Base-by-base conservation (phyloP, 73 alveolate species). In the Blepharisma japonicum region DNA sequence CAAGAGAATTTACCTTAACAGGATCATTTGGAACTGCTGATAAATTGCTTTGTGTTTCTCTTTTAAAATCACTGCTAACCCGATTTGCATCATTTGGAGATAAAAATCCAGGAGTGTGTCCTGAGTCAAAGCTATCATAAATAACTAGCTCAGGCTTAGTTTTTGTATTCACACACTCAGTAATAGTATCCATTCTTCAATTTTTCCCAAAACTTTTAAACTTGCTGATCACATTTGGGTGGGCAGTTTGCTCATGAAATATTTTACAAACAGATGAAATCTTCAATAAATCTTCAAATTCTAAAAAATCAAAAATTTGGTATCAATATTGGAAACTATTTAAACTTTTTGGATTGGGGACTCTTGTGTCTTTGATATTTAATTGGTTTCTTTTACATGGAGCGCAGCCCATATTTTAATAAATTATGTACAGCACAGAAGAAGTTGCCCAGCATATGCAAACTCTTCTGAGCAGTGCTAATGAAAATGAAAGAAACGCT, bases 251-350 rank as follows among this genome's bases (percentile, higher is more conserved):
- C 2, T 61, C 55, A 23, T 61, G 42, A 21, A 20, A 61, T 1
- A 61, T 23, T 61, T 61, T 61, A 23, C 77, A 61, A 11, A 61
- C 55, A 11, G 42, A 23, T 9, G 77, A 61, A 11, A 61, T 27
- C 77, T 61, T 61, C 21, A 61, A 11, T 18, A 61, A 23, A 21
- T 61, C 77, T 23, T 20, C 42, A 20, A 61, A 61, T 8, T 8
- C n/a, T 61, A 61, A 61, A 27, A 61, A 61, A 23, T 61, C 77
- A 23, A 61, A 61, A 23, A 61, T 23, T 61, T 61, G 77, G 77
- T 23, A 61, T 4, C 77, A 61, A 23, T 23, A 61, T n/a, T n/a
- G 68, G 77, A 61, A 61, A n/a, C 21, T 0, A 21, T 61, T 61
- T n/a, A 61, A 23, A 21, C 21, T 61, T 23, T 11, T 18, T n/a